phyloP scores from a whole-genome alignment of 805 yeast species.

The Priceomyces haplophilus region DNA sequence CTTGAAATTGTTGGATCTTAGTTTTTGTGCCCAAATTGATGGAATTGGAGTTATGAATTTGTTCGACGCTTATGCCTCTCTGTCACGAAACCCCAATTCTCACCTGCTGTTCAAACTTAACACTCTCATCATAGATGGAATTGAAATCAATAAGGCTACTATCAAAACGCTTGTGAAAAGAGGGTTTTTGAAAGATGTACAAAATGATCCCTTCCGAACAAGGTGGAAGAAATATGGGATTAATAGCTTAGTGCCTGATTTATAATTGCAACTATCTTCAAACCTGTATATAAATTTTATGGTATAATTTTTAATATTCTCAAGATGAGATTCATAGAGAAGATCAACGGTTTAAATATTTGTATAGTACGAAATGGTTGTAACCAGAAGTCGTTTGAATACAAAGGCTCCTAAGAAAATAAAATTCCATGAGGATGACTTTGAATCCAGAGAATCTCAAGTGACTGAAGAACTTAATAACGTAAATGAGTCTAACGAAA shows the following conservation, averaged over 20 bases:
- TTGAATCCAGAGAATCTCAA: constrained; percentile 14
- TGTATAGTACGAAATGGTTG: constrained; percentile 18
- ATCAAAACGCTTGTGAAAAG: constrained; percentile 16
- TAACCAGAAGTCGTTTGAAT: constrained; percentile 26
- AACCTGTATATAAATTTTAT: neutral
- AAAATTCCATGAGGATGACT: constrained; percentile 31
- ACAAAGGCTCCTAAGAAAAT: constrained; percentile 24
- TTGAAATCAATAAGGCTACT: constrained; percentile 29
- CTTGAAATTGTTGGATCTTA: constrained; percentile 32
- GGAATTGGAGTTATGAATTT: constrained; percentile 39
- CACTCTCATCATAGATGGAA: constrained; percentile 30
- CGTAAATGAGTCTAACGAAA: constrained; percentile 12
- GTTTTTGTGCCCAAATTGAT: constrained; percentile 31
- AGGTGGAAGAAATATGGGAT: constrained; percentile 37
- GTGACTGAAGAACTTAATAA: constrained; percentile 14
- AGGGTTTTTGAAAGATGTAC: constrained; percentile 17
- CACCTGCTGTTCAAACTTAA: constrained; percentile 13
- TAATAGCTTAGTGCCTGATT: constrained; percentile 21
- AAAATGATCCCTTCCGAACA: constrained; percentile 22
- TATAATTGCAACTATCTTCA: constrained; percentile 6
- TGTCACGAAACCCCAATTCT: constrained; percentile 1
- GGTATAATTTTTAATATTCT: neutral
- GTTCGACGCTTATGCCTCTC: constrained; percentile 14
- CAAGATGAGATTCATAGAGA: constrained; percentile 8
- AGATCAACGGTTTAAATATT: neutral